Conservation (phyloP, 257 asterid genomes). For the Solanum medicagineum region DNA sequence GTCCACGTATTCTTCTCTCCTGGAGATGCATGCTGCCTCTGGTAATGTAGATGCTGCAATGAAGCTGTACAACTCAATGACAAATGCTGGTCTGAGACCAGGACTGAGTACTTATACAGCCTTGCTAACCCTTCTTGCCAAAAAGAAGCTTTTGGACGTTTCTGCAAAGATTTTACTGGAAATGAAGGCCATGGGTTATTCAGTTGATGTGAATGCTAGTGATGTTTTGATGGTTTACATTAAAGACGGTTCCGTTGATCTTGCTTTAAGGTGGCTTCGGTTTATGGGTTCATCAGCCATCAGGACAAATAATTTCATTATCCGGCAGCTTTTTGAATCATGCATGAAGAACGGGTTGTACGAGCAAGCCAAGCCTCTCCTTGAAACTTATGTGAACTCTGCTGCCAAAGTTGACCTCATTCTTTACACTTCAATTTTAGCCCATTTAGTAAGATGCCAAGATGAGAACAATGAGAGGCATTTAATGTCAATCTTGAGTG, state of each 20-base stretch:
- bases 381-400: conserved; percentile 65
- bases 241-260: conserved; percentile 86
- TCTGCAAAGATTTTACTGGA: conserved; percentile 93
- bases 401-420: conserved; percentile 82
- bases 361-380: conserved; percentile 90
- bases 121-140: conserved; percentile 65
- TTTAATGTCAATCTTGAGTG: conserved; percentile 86
- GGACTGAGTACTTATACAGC: conserved; percentile 76
- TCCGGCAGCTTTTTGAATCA: conserved; percentile 84
- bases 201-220: conserved; percentile 94
- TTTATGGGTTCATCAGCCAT: conserved; percentile 94
- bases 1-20: conserved; percentile 81
- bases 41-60: conserved; percentile 87
- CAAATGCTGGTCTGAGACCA: conserved; percentile 81
- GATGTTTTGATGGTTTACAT: conserved; percentile 91
- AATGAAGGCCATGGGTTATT: conserved; percentile 96
- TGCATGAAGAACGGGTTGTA: conserved; percentile 87
- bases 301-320: conserved; percentile 88
- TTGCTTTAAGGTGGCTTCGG: conserved; percentile 84
- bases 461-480: conserved; percentile 82
- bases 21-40: conserved; percentile 93
- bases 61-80: conserved; percentile 93
- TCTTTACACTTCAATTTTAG: conserved; percentile 88
- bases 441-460: conserved; percentile 86
- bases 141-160: conserved; percentile 87